Percentiles rank a stretch among this genome's conserved stretches.
Evolutionary conservation across 208 protist genomes (phyloP).

Genomic region (Blastocrithidia nonstop): DNA sequence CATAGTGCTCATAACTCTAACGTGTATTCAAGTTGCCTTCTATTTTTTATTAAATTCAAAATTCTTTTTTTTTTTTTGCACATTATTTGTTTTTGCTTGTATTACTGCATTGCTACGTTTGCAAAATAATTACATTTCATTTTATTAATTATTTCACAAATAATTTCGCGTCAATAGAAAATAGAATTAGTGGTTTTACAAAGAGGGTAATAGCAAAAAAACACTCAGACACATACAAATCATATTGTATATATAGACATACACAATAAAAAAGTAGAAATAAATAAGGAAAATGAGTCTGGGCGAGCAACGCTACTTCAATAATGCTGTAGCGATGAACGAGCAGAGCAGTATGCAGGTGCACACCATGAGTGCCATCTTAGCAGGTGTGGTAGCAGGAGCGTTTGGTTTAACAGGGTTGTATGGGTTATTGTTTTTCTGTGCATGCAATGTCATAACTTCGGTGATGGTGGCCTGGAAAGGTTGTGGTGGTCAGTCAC

Average conservation of each 20-base stretch:
- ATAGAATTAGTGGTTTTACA: neutral
- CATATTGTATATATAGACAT: constrained; percentile 2
- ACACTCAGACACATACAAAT: neutral
- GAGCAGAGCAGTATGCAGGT: constrained; percentile 42
- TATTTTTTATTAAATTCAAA: neutral
- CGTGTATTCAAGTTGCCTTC: constrained; percentile 3
- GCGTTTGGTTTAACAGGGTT: constrained; percentile 61
- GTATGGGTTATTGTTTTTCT: constrained; percentile 51
- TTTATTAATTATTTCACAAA: too few species aligned
- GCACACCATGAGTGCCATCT: constrained; percentile 51
- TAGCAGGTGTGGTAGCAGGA: constrained; percentile 58
- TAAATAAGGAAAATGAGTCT: constrained; percentile 15
- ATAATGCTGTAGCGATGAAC: constrained; percentile 31
- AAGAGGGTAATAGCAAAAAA: neutral
- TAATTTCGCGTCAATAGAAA: too few species aligned
- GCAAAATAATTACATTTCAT: too few species aligned
- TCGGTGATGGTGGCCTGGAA: constrained; percentile 38
- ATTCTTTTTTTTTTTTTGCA: too few species aligned
- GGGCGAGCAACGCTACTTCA: constrained; percentile 37
- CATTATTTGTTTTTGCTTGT: too few species aligned
- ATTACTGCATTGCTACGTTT: too few species aligned
- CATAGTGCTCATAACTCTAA: too few species aligned
- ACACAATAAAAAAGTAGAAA: neutral
- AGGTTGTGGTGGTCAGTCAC: constrained; percentile 27
- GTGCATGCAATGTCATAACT: constrained; percentile 27